phyloP scores from a whole-genome alignment of 2,329 filamentous ascomycete species.

The Pseudocercospora crystallina region DNA sequence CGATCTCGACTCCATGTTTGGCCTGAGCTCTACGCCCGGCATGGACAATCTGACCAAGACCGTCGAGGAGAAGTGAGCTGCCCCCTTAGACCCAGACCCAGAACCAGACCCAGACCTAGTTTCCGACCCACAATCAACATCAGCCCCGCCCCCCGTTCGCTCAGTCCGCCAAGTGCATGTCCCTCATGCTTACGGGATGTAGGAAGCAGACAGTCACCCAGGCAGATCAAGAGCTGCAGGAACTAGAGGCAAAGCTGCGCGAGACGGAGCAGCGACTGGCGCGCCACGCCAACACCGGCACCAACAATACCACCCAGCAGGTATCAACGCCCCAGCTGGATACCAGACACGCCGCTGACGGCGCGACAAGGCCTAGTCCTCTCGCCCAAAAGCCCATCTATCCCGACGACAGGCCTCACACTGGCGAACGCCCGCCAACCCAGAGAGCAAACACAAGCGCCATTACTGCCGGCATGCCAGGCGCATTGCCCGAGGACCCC shows the following conservation, averaged over 20 bases:
- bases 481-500: conserved; percentile 23
- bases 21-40: conserved; percentile 74
- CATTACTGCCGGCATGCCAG: conserved; percentile 27
- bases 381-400: conserved; percentile 28
- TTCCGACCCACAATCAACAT: too few relatives aligned
- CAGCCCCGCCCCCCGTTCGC: background rate
- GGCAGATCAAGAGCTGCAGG: conserved; percentile 77
- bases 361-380: conserved; percentile 19
- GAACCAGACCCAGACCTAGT: too few relatives aligned
- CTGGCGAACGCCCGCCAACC: conserved; percentile 24
- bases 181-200: conserved; percentile 10
- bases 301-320: too few relatives aligned
- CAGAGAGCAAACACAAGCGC: conserved; percentile 24
- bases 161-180: background rate
- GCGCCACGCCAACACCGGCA: conserved; percentile 17
- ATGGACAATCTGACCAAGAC: conserved; percentile 71
- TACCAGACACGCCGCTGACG: conserved; percentile 21
- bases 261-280: conserved; percentile 78
- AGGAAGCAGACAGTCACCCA: conserved; percentile 78
- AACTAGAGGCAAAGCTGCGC: conserved; percentile 77
- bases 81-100: background rate
- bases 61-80: conserved; percentile 75
- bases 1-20: conserved; percentile 85
- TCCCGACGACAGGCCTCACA: conserved; percentile 26
- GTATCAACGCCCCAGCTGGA: conserved; percentile 22